phyloP scores from a whole-genome alignment of 73 alveolate genomes.

The Halteria grandinella region DNA sequence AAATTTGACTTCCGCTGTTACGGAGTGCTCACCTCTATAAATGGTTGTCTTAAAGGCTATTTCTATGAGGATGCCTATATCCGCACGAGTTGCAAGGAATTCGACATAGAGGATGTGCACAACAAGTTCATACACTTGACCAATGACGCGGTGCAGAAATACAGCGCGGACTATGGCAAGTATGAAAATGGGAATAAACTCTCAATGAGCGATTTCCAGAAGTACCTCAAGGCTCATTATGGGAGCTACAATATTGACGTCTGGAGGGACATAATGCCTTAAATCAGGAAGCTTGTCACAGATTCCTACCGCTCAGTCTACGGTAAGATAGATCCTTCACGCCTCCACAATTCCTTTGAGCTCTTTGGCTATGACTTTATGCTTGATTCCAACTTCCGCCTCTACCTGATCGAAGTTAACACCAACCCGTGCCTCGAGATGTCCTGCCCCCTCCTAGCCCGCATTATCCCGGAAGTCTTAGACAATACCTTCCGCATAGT shows the following conservation, averaged over 20 bases:
- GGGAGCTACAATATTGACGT: constrained; percentile 46
- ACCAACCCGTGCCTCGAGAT: constrained; percentile 78
- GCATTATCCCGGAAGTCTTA: constrained; percentile 70
- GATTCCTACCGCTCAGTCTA: constrained; percentile 66
- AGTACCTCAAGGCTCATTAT: constrained; percentile 59
- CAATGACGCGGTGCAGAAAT: constrained; percentile 89
- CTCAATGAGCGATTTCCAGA: constrained; percentile 79
- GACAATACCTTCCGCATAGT: constrained; percentile 71
- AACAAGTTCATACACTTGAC: constrained; percentile 89
- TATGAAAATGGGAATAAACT: constrained; percentile 88
- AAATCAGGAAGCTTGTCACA: constrained; percentile 52
- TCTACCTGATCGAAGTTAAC: constrained; percentile 69
- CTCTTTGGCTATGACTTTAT: constrained; percentile 76
- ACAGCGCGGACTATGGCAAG: constrained; percentile 80
- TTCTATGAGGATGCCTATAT: constrained; percentile 91
- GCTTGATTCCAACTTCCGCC: constrained; percentile 71
- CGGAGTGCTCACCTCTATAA: constrained; percentile 74
- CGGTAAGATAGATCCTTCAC: constrained; percentile 68
- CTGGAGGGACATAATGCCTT: constrained; percentile 58
- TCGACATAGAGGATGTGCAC: constrained; percentile 75
- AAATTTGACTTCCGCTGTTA: constrained; percentile 90
- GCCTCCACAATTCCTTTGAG: constrained; percentile 64
- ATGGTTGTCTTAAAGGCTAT: constrained; percentile 77
- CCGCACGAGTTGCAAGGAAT: constrained; percentile 82
- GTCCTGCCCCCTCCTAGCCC: constrained; percentile 68